These are phyloP conservation scores for Mayamaea pseudoterrestris DNA, from an alignment of 108 stramenopile genomes.

Conservation along the genomic window DNA sequence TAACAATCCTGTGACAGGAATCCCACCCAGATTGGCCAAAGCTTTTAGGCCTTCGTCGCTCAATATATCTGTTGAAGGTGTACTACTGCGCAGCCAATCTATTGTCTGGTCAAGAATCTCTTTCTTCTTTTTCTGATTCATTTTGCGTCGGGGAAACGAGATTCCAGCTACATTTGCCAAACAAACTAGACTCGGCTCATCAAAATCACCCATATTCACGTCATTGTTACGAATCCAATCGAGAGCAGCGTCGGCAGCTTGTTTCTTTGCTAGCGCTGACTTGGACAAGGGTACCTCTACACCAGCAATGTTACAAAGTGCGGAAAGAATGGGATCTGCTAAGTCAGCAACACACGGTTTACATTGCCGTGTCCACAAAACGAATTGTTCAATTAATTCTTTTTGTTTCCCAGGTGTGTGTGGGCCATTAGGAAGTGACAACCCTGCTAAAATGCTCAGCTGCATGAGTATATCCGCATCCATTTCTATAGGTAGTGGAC, in stretches of 20 bases:
- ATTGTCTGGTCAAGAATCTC: background rate
- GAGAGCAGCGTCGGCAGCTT: background rate
- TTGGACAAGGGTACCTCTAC: background rate
- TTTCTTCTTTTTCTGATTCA: background rate
- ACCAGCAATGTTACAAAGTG: background rate
- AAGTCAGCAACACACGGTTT: background rate
- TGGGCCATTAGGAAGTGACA: background rate
- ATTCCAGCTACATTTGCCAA: slow-evolving; percentile 3
- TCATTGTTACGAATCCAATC: slow-evolving; percentile 3
- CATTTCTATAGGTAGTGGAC: background rate
- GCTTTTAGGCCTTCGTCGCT: slow-evolving; percentile 7
- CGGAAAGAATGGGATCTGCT: background rate
- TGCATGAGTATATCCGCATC: background rate
- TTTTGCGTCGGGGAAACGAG: background rate
- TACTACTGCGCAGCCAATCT: slow-evolving; percentile 15
- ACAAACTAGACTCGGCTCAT: background rate
- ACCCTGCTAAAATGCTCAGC: background rate
- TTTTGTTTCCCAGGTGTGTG: background rate
- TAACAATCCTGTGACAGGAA: background rate
- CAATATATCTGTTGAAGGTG: slow-evolving; percentile 1
- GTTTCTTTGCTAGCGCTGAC: background rate
- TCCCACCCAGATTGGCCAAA: background rate
- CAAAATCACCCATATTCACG: background rate
- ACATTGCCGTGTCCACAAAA: background rate
- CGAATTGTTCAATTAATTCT: background rate